Percentiles rank a stretch among this genome's conserved stretches.
Conservation (phyloP, 2,329 filamentous ascomycete species). For the Colletotrichum truncatum region DNA sequence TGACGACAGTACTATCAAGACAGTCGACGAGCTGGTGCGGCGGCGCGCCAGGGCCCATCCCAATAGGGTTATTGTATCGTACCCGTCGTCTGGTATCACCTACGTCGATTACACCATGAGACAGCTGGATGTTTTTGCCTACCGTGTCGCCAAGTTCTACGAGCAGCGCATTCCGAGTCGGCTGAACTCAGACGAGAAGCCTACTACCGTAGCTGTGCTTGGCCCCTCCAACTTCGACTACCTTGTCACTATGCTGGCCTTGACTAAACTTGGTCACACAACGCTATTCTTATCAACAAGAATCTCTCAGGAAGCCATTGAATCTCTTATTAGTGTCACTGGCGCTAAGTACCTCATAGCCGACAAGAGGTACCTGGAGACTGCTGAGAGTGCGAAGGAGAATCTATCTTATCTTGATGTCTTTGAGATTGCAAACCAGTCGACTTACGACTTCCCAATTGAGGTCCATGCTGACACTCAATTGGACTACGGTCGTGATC, state of each 20-base stretch:
- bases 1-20: constrained; percentile 34
- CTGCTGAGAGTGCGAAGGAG: constrained; percentile 32
- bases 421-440: constrained; percentile 37
- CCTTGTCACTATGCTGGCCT: constrained; percentile 60
- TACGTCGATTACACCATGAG: constrained; percentile 57
- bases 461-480: constrained; percentile 40
- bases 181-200: constrained; percentile 35
- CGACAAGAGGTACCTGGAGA: constrained; percentile 35
- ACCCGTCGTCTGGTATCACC: constrained; percentile 51
- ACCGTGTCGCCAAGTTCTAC: constrained; percentile 38
- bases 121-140: constrained; percentile 52
- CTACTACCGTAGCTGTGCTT: constrained; percentile 56
- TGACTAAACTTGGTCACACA: constrained; percentile 64
- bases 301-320: constrained; percentile 42
- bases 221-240: constrained; percentile 64
- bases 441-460: constrained; percentile 41
- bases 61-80: constrained; percentile 47
- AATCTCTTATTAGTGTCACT: constrained; percentile 38
- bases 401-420: constrained; percentile 31
- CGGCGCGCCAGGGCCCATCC: constrained; percentile 38
- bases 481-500: constrained; percentile 42
- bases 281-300: constrained; percentile 47
- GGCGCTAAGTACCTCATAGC: constrained; percentile 37
- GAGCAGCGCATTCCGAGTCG: constrained; percentile 34
- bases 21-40: constrained; percentile 37